phyloP scores from a whole-genome alignment of 1,139 yeast genomes.

The Kodamaea plutei region DNA sequence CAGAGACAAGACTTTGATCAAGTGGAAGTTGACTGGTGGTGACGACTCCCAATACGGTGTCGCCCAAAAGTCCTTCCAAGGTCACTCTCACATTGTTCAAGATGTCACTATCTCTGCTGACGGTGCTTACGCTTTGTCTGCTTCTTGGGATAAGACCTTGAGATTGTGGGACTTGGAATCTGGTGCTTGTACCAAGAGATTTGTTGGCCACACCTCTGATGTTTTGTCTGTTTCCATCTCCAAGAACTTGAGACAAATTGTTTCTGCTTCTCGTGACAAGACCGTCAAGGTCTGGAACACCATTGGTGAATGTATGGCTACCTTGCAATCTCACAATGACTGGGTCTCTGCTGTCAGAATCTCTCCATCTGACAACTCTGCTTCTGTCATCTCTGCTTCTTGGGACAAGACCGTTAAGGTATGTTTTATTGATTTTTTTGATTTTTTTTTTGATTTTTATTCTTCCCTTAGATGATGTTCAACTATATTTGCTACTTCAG shows the following conservation, averaged over 20 bases:
- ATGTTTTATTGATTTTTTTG: slow-evolving; percentile 44
- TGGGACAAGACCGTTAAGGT: slow-evolving; percentile 99
- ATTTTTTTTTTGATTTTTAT: slow-evolving; percentile 6
- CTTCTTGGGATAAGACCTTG: slow-evolving; percentile 99
- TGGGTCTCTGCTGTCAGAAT: slow-evolving; percentile 99
- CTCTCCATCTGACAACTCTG: slow-evolving; percentile 71
- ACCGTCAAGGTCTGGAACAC: slow-evolving; percentile 99
- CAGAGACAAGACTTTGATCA: slow-evolving; percentile 97
- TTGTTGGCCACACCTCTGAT: slow-evolving; percentile 97
- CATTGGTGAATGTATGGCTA: slow-evolving; percentile 96
- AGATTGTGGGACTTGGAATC: slow-evolving; percentile 97
- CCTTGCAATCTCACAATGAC: slow-evolving; percentile 94
- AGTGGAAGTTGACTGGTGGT: slow-evolving; percentile 96
- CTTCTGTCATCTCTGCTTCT: slow-evolving; percentile 94
- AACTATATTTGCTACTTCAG: slow-evolving; percentile 99
- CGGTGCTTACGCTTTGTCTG: slow-evolving; percentile 97
- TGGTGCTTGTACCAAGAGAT: slow-evolving; percentile 93
- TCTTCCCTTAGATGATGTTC: slow-evolving; percentile 52
- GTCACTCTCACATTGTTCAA: slow-evolving; percentile 99
- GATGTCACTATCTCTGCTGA: slow-evolving; percentile 98
- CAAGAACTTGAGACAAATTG: slow-evolving; percentile 96
- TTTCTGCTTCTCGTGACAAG: slow-evolving; percentile 98
- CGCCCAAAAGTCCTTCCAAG: slow-evolving; percentile 95
- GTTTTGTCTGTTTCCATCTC: slow-evolving; percentile 97
- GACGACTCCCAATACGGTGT: slow-evolving; percentile 97